Evolutionary conservation across 257 asterid genomes (phyloP).

Genomic region (Jacaranda copaia): DNA sequence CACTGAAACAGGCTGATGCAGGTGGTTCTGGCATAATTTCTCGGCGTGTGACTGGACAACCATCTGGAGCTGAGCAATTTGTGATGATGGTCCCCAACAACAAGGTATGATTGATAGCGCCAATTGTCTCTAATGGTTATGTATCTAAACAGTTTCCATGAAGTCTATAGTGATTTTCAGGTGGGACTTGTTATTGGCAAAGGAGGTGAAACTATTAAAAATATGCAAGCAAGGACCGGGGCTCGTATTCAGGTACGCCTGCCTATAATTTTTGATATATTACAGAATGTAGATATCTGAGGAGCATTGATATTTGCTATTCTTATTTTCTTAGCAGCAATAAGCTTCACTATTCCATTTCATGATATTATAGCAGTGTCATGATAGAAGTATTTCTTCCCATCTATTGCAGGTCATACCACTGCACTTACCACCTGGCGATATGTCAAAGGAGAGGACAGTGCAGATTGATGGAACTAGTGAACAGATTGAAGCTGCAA

Average conservation of each 20-base stretch:
- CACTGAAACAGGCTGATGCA: conserved; percentile 71
- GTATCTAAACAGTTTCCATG: neutral
- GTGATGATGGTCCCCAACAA: conserved; percentile 78
- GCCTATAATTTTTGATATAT: neutral
- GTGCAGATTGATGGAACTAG: conserved; percentile 88
- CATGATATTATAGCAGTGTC: neutral
- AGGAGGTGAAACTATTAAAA: conserved; percentile 96
- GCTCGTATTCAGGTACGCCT: conserved; percentile 84
- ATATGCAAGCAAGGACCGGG: conserved; percentile 86
- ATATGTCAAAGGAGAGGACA: conserved; percentile 81
- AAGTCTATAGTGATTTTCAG: conserved; percentile 44
- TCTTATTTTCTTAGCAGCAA: neutral
- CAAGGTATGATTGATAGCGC: conserved; percentile 54
- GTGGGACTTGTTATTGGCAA: conserved; percentile 98
- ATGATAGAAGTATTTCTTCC: neutral
- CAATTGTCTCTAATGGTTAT: conserved; percentile 17
- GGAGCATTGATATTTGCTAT: neutral
- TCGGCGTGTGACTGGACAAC: conserved; percentile 65
- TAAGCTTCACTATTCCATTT: neutral
- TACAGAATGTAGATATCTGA: neutral
- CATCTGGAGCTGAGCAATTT: conserved; percentile 72
- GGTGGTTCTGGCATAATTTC: conserved; percentile 80
- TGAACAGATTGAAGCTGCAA: conserved; percentile 93
- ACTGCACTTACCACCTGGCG: conserved; percentile 95
- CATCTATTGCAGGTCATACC: conserved; percentile 81